Evolutionary conservation across 2,329 filamentous ascomycete species (phyloP).

Genomic region (Colletotrichum musae): DNA sequence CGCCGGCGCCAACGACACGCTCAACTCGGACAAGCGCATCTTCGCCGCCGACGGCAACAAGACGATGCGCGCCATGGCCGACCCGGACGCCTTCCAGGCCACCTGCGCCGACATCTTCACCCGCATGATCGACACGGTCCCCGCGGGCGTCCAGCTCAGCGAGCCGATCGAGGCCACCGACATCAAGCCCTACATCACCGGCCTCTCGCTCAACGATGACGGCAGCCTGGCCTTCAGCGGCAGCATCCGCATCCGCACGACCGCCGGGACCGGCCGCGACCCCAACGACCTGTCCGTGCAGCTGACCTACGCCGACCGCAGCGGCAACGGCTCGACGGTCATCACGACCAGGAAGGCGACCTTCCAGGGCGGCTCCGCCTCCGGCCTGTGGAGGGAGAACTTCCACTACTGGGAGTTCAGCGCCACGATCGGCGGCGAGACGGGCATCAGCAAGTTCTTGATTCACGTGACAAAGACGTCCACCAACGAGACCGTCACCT

Average conservation of each 20-base stretch:
- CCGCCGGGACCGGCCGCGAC: slow-evolving; percentile 42
- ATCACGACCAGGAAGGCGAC: slow-evolving; percentile 32
- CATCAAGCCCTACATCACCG: slow-evolving; percentile 51
- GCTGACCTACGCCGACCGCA: slow-evolving; percentile 44
- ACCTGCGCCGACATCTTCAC: slow-evolving; percentile 49
- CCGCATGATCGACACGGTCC: slow-evolving; percentile 55
- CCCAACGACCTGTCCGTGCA: slow-evolving; percentile 44
- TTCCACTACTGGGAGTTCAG: slow-evolving; percentile 45
- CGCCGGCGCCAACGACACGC: slow-evolving; percentile 53
- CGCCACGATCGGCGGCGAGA: slow-evolving; percentile 38
- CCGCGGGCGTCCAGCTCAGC: slow-evolving; percentile 47
- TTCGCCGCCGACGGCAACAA: slow-evolving; percentile 60
- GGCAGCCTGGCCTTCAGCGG: slow-evolving; percentile 46
- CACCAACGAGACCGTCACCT: slow-evolving; percentile 38
- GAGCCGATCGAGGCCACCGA: slow-evolving; percentile 48
- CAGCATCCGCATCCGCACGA: slow-evolving; percentile 44
- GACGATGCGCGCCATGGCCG: slow-evolving; percentile 57
- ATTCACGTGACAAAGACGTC: slow-evolving; percentile 43
- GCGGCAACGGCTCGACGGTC: slow-evolving; percentile 31
- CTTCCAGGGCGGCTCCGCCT: slow-evolving; percentile 41
- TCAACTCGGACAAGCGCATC: slow-evolving; percentile 59
- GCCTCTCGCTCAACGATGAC: slow-evolving; percentile 46
- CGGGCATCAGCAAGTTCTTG: slow-evolving; percentile 45
- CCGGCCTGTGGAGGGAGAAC: slow-evolving; percentile 39
- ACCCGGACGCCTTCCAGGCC: slow-evolving; percentile 49